Conservation (phyloP, 371 early-diverging fungal genomes). For the Mucor irregularis region DNA sequence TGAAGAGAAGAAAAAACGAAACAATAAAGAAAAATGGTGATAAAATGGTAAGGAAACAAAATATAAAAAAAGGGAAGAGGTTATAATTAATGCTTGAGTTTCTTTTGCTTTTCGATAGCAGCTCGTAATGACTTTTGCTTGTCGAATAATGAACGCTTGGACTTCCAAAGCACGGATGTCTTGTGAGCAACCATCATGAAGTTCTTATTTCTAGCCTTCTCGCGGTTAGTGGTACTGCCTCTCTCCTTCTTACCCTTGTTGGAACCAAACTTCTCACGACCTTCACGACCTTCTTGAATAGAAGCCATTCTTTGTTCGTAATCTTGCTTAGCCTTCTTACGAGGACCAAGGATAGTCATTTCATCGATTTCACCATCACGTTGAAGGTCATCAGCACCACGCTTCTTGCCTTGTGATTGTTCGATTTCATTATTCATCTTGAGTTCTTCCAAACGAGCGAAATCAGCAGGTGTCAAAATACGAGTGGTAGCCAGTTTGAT, state of each 20-base stretch:
- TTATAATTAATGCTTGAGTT: constrained; percentile 43
- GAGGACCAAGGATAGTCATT: constrained; percentile 73
- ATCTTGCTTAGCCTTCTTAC: constrained; percentile 88
- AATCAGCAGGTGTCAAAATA: constrained; percentile 93
- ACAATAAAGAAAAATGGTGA: background rate
- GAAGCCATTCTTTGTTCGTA: constrained; percentile 90
- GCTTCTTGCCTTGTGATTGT: constrained; percentile 39
- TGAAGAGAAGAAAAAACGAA: background rate
- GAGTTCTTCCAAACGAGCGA: constrained; percentile 78
- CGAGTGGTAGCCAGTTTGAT: constrained; percentile 53
- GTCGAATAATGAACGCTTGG: constrained; percentile 79
- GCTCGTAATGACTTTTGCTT: constrained; percentile 76
- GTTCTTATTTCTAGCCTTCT: constrained; percentile 92
- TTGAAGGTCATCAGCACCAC: constrained; percentile 36
- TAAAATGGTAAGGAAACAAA: background rate
- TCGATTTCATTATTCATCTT: constrained; percentile 58
- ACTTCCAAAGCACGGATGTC: constrained; percentile 77
- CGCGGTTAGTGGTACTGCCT: constrained; percentile 83
- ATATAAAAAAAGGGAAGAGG: constrained; percentile 9
- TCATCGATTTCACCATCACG: constrained; percentile 67
- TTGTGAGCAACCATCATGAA: constrained; percentile 96
- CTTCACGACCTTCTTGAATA: constrained; percentile 86
- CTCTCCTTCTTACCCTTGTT: constrained; percentile 82
- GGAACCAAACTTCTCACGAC: constrained; percentile 88
- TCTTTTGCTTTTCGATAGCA: constrained; percentile 70